Evolutionary conservation across 192 early-diverging fungal genomes (phyloP), one percentile per base, ranked within the genome.

Genomic region (Chytriomyces confervae): DNA sequence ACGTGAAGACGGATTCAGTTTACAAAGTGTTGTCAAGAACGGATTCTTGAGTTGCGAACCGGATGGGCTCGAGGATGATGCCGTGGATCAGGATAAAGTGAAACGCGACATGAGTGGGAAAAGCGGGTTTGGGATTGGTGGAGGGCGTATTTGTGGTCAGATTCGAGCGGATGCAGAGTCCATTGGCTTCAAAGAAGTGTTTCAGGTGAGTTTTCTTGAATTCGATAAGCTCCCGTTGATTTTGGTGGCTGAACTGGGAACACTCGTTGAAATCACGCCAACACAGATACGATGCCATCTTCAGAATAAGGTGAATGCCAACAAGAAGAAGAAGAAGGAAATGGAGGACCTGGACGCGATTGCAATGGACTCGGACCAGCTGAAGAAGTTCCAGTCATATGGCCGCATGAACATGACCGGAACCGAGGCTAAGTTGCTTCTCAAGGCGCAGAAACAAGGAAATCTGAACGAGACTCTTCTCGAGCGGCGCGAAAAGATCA

Each of bases 401-500:
- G 92, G 91, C 5, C 80, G 90, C 7, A 69, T 89, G 7, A 79
- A 86, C 11, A 79, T 89, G 36, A 87, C 91, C 7, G 73, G 87
- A 2, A 85, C 89, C 60, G 90, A 89, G 50, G 48, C 82, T 0
- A 61, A 69, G n/a, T 83, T 88, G 18, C 75, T 95, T 53, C 85
- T 86, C 64, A 84, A 82, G 79, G 94, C 94, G 2, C 89, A 88
- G 69, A 87, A 92, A 64, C 85, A 71, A 67, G 94, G 94, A 8
- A 87, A 81, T 0, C 80, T 94, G 71, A 85, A 91, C 51, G 94
- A 95, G 78, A 86, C 92, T 23, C 70, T 95, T 29, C 75, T 95
- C 53, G 92, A 95, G 85, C 89, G 94, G 36, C 82, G 94, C 60
- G 89, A 87, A 72, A 95, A 95, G 83, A 80, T 94, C 27, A 95